These are phyloP conservation scores for Cystobasidium onofrii DNA, from an alignment of 768 basidiomycete species.

Conservation along the genomic window DNA sequence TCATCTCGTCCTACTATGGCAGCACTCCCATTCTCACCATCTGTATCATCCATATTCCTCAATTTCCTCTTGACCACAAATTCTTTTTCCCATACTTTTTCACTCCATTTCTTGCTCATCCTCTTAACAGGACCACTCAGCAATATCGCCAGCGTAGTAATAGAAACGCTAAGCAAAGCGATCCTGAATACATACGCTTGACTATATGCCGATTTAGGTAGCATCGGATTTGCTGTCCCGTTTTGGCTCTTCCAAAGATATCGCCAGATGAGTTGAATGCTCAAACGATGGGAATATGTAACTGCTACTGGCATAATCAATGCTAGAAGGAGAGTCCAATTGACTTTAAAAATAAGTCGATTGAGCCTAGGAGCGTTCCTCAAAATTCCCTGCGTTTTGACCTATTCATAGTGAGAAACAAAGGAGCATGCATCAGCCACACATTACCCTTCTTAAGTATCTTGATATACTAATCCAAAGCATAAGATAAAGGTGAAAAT, in stretches of 20 bases:
- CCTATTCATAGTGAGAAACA: background rate
- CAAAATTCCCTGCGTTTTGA: background rate
- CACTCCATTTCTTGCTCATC: slow-evolving; percentile 1
- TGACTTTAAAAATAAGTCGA: background rate
- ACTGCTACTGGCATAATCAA: background rate
- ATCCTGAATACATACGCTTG: background rate
- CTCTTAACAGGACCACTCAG: background rate
- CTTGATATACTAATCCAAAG: no score
- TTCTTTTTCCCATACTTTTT: slow-evolving; percentile 13
- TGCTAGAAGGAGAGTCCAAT: background rate
- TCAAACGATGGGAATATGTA: background rate
- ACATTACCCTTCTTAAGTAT: no score
- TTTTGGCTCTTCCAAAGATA: background rate
- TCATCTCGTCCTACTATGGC: background rate
- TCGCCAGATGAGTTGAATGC: background rate
- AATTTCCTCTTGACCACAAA: slow-evolving; percentile 11
- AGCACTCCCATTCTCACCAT: background rate
- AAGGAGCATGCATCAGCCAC: no score
- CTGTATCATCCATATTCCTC: slow-evolving; percentile 18
- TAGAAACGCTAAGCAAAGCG: background rate
- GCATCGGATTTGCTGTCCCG: background rate
- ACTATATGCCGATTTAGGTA: background rate
- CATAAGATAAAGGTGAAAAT: background rate
- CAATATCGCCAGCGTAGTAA: background rate
- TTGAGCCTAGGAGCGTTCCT: background rate